Conservation (phyloP, 257 asterid genomes). For the Penstemon eatonii region DNA sequence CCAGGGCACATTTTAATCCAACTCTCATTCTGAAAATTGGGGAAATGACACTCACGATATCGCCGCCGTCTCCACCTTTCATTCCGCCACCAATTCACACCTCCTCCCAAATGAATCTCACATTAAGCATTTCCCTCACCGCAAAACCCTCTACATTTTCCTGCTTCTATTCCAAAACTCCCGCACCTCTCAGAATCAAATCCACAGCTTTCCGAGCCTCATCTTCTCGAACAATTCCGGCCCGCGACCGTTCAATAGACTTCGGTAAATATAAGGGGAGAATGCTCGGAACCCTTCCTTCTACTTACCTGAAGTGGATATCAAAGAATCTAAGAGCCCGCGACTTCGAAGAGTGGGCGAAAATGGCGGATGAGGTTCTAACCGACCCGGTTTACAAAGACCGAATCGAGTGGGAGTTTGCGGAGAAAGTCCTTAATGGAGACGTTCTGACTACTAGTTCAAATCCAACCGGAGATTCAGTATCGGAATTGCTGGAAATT, state of each 20-base stretch:
- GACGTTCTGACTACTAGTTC: conserved; percentile 29
- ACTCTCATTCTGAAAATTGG: not conserved
- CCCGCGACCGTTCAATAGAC: conserved; percentile 66
- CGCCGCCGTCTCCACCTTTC: conserved; percentile 8
- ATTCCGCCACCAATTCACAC: conserved; percentile 18
- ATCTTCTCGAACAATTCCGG: conserved; percentile 31
- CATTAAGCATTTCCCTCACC: not conserved
- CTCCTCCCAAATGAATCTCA: conserved; percentile 23
- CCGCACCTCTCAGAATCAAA: conserved; percentile 8
- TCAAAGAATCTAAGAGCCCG: conserved; percentile 72
- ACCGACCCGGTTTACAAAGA: conserved; percentile 69
- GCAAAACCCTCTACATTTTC: conserved; percentile 6
- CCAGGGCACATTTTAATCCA: no score
- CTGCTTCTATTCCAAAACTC: conserved; percentile 4
- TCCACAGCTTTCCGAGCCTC: conserved; percentile 7
- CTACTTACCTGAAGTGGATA: conserved; percentile 73
- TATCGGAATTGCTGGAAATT: conserved; percentile 56
- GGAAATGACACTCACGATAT: conserved; percentile 2
- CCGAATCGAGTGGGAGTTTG: conserved; percentile 87
- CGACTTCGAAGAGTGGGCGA: conserved; percentile 77
- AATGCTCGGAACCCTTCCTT: conserved; percentile 85
- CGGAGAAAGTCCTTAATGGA: conserved; percentile 65
- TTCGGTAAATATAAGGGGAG: conserved; percentile 74
- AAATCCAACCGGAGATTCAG: conserved; percentile 21
- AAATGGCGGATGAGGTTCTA: conserved; percentile 71